These are phyloP conservation scores for Tricholoma terreum DNA, from an alignment of 768 basidiomycete genomes.

Conservation along the genomic window DNA sequence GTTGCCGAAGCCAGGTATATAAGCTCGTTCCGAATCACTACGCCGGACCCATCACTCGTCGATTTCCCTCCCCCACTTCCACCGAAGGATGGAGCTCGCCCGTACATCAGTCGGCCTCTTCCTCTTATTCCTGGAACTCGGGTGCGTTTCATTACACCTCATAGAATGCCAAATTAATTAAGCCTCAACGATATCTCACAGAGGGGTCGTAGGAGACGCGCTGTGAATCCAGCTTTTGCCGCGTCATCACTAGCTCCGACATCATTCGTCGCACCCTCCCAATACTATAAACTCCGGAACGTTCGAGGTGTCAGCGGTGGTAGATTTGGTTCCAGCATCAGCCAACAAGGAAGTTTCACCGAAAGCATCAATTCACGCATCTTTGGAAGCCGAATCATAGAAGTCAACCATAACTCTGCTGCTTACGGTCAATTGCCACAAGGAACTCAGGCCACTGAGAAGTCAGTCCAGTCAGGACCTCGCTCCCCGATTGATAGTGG, in stretches of 20 bases:
- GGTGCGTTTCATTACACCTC: constrained; percentile 16
- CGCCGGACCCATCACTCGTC: constrained; percentile 68
- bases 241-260: constrained; percentile 71
- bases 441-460: constrained; percentile 55
- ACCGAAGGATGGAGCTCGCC: constrained; percentile 40
- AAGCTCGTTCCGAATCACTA: constrained; percentile 67
- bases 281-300: constrained; percentile 71
- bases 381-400: constrained; percentile 69
- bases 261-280: constrained; percentile 75
- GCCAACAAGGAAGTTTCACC: constrained; percentile 43
- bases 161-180: neutral
- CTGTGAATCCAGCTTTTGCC: constrained; percentile 61
- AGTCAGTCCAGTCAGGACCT: constrained; percentile 48
- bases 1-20: constrained; percentile 79
- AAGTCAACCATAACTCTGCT: constrained; percentile 60
- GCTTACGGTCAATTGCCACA: constrained; percentile 58
- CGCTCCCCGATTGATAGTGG: constrained; percentile 27
- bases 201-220: constrained; percentile 42
- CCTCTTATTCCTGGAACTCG: constrained; percentile 44
- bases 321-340: constrained; percentile 43
- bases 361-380: constrained; percentile 62
- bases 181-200: constrained; percentile 10
- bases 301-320: constrained; percentile 61
- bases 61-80: constrained; percentile 47
- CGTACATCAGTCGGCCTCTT: constrained; percentile 68